A percentile compares a stretch with the other conserved stretches of the same genome.
Evolutionary conservation across 371 early-diverging fungal genomes (phyloP).

Genomic region (Umbelopsis sp.): DNA sequence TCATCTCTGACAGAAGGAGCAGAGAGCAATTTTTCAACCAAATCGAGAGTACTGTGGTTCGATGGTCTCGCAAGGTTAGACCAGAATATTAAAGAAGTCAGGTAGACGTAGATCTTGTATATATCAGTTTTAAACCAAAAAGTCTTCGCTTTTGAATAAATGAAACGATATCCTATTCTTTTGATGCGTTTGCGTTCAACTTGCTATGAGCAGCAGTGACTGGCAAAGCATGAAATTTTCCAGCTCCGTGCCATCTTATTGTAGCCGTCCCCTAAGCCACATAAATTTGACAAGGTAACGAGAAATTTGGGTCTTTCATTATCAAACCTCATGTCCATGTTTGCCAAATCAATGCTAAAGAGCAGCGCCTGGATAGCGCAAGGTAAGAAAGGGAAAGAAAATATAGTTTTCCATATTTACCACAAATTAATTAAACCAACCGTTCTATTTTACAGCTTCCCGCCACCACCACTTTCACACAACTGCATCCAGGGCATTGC

Average conservation of each 20-base stretch:
- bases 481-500: constrained; percentile 6
- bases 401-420: neutral
- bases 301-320: neutral
- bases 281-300: neutral
- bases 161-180: no score
- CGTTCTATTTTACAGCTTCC: neutral
- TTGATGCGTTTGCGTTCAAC: no score
- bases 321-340: constrained; percentile 1
- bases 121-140: neutral
- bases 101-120: neutral
- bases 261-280: neutral
- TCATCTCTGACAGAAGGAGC: constrained; percentile 58
- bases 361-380: constrained; percentile 14
- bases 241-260: no score
- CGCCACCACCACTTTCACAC: neutral
- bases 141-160: neutral
- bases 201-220: no score
- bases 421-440: neutral
- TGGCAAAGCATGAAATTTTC: neutral
- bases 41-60: constrained; percentile 53
- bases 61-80: constrained; percentile 13
- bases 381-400: neutral
- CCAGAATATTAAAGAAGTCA: neutral
- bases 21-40: constrained; percentile 65
- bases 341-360: constrained; percentile 7